phyloP scores from a whole-genome alignment of 1,284 basidiomycete genomes.

The Heterobasidion annosum region DNA sequence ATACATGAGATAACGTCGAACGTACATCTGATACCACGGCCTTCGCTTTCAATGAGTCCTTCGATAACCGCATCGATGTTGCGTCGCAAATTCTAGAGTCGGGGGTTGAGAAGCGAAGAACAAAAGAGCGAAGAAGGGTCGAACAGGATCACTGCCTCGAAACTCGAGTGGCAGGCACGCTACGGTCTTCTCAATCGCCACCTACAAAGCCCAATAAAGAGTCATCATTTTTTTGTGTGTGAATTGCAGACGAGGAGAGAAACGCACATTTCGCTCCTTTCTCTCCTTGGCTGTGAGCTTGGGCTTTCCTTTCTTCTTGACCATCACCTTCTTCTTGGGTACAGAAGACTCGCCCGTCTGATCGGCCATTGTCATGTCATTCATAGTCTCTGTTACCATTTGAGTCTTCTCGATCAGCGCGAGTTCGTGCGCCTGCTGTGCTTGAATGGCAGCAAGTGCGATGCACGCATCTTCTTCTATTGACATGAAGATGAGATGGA shows the following conservation, averaged over 20 bases:
- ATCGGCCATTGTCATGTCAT: slow-evolving; percentile 30
- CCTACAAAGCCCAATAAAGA: slow-evolving; percentile 20
- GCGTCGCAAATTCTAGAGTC: slow-evolving; percentile 53
- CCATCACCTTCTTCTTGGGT: slow-evolving; percentile 16
- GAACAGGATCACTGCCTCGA: slow-evolving; percentile 76
- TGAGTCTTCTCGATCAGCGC: slow-evolving; percentile 30
- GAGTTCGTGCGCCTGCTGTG: slow-evolving; percentile 15
- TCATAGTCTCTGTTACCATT: slow-evolving; percentile 22
- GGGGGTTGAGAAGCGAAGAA: not conserved
- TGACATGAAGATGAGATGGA: not conserved
- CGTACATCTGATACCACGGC: slow-evolving; percentile 49
- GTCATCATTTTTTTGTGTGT: no score
- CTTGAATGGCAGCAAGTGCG: slow-evolving; percentile 18
- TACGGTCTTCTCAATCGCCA: slow-evolving; percentile 68
- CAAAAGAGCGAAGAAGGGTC: slow-evolving; percentile 15
- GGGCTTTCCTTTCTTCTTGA: slow-evolving; percentile 58
- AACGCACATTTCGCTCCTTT: slow-evolving; percentile 64
- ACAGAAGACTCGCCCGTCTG: slow-evolving; percentile 16
- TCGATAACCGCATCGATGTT: slow-evolving; percentile 76
- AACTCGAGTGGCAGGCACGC: slow-evolving; percentile 84
- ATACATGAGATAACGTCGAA: not conserved
- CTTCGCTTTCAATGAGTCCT: slow-evolving; percentile 49
- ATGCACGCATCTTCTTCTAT: slow-evolving; percentile 24
- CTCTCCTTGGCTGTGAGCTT: slow-evolving; percentile 76
- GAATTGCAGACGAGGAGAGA: no score